Evolutionary conservation across 2,329 filamentous ascomycete species (phyloP).

Genomic region (Neofusicoccum ribis): DNA sequence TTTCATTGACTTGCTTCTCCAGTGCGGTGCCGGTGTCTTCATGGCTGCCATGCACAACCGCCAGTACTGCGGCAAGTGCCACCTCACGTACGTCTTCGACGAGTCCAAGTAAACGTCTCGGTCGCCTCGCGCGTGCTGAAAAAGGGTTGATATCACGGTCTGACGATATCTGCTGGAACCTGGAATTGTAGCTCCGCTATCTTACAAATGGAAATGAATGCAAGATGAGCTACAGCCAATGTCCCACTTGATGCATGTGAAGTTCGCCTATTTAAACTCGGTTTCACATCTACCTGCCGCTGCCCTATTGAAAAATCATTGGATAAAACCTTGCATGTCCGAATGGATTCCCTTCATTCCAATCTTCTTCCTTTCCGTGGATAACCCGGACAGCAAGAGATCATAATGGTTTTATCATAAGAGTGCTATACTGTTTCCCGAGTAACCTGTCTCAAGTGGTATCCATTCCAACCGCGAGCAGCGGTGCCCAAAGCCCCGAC

Average conservation of each 20-base stretch:
- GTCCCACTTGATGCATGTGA: not conserved
- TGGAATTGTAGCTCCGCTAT: slow-evolving; percentile 9
- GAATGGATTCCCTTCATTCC: not conserved
- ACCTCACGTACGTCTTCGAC: slow-evolving; percentile 71
- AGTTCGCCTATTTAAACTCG: not conserved
- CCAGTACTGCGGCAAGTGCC: slow-evolving; percentile 85
- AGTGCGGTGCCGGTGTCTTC: slow-evolving; percentile 99
- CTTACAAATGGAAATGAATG: not conserved
- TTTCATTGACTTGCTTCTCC: slow-evolving; percentile 15
- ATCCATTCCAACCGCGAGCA: not conserved
- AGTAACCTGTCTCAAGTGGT: not conserved
- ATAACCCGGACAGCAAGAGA: not conserved
- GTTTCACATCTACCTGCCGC: too few relatives aligned
- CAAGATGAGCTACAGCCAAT: not conserved
- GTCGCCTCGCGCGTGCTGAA: not conserved
- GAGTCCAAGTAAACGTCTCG: slow-evolving; percentile 54
- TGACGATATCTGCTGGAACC: slow-evolving; percentile 13
- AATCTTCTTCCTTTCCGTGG: too few relatives aligned
- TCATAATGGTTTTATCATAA: not conserved
- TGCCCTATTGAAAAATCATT: not conserved
- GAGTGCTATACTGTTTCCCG: not conserved
- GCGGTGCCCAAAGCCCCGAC: not conserved
- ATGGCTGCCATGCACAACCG: slow-evolving; percentile 99
- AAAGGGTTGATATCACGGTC: slow-evolving; percentile 10
- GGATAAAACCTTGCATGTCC: not conserved